phyloP scores from a whole-genome alignment of 2,329 filamentous ascomycete genomes.

The Talaromyces sp. region DNA sequence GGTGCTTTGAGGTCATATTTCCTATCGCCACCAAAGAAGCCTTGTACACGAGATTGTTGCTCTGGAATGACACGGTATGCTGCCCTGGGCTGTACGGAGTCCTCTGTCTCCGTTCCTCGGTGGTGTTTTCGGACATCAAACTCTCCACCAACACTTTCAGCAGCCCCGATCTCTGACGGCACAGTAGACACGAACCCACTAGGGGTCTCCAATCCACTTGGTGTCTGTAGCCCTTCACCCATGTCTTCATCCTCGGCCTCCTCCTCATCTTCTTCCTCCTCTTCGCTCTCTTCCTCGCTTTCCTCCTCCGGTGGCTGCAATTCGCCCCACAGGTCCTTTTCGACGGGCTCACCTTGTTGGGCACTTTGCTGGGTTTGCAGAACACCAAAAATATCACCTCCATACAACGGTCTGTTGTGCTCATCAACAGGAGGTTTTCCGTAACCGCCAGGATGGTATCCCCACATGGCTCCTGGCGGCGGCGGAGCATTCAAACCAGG shows the following conservation, averaged over 20 bases:
- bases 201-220: constrained; percentile 72
- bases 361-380: constrained; percentile 56
- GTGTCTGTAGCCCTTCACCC: constrained; percentile 64
- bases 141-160: constrained; percentile 74
- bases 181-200: constrained; percentile 74
- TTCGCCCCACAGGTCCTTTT: constrained; percentile 88
- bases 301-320: constrained; percentile 74
- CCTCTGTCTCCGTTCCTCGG: constrained; percentile 82
- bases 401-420: constrained; percentile 83
- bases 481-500: constrained; percentile 91
- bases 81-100: constrained; percentile 64
- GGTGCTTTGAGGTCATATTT: constrained; percentile 76
- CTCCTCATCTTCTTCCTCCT: constrained; percentile 68
- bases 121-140: constrained; percentile 87
- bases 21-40: constrained; percentile 94
- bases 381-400: constrained; percentile 90
- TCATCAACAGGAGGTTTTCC: constrained; percentile 95
- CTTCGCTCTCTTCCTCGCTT: constrained; percentile 56
- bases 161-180: constrained; percentile 70
- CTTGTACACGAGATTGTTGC: constrained; percentile 74
- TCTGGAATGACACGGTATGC: constrained; percentile 90
- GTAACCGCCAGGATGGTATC: constrained; percentile 91
- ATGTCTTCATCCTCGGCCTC: constrained; percentile 59
- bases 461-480: constrained; percentile 84
- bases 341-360: constrained; percentile 70